phyloP scores from a whole-genome alignment of 805 yeast genomes.

The Saturnispora quitensis region DNA sequence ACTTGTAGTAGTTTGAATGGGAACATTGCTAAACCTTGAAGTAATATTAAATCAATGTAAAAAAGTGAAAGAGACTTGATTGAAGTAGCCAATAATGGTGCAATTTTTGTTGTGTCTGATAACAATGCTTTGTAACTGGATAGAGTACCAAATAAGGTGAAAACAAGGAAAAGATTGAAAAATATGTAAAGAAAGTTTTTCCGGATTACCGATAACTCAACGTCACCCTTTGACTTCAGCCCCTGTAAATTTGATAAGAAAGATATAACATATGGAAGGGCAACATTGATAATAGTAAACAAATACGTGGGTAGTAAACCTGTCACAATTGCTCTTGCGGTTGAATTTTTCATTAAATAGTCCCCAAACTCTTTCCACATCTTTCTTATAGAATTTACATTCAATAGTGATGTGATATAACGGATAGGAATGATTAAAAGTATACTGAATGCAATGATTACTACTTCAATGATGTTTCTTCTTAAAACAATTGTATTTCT shows the following conservation, averaged over 20 bases:
- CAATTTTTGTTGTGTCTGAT: slow-evolving; percentile 51
- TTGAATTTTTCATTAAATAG: slow-evolving; percentile 40
- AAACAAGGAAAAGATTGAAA: slow-evolving; percentile 52
- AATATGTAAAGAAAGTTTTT: slow-evolving; percentile 54
- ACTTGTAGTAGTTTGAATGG: slow-evolving; percentile 48
- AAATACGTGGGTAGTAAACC: slow-evolving; percentile 56
- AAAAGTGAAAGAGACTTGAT: slow-evolving; percentile 43
- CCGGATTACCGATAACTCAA: slow-evolving; percentile 46
- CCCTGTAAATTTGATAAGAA: slow-evolving; percentile 45
- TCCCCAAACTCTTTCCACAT: slow-evolving; percentile 53
- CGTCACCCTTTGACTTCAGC: slow-evolving; percentile 46
- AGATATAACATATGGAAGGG: slow-evolving; percentile 46
- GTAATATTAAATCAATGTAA: slow-evolving; percentile 51
- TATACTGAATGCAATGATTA: slow-evolving; percentile 41
- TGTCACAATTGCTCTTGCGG: slow-evolving; percentile 46
- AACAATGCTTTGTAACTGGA: slow-evolving; percentile 50
- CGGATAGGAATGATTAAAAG: slow-evolving; percentile 47
- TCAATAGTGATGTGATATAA: slow-evolving; percentile 47
- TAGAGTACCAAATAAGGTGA: slow-evolving; percentile 52
- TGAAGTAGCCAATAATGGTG: slow-evolving; percentile 45
- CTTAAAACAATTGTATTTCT: slow-evolving; percentile 29
- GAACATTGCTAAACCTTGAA: slow-evolving; percentile 63
- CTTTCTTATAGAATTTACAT: slow-evolving; percentile 44
- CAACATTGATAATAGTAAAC: slow-evolving; percentile 44
- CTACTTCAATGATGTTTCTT: slow-evolving; percentile 24